phyloP scores from a whole-genome alignment of 441 rosid species.

The Erodium trifolium region DNA sequence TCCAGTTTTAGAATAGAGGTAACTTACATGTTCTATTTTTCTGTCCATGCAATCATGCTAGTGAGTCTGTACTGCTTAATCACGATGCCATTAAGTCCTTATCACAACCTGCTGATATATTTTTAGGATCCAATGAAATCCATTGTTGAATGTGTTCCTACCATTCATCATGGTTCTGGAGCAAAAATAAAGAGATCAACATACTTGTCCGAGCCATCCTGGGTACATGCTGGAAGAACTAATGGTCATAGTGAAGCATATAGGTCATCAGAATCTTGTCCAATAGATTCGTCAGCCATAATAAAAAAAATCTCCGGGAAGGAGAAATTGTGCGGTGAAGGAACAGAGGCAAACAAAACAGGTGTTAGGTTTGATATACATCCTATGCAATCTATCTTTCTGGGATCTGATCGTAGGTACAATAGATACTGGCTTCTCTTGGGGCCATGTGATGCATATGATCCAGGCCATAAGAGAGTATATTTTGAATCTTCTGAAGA shows the following conservation, averaged over 20 bases:
- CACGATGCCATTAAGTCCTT: background rate
- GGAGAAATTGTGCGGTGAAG: conserved; percentile 24
- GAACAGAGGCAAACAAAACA: conserved; percentile 26
- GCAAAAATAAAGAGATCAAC: conserved; percentile 78
- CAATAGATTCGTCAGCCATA: conserved; percentile 61
- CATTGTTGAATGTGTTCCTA: conserved; percentile 36
- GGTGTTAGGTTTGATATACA: conserved; percentile 37
- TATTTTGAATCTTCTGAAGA: conserved; percentile 98
- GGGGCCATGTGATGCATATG: conserved; percentile 76
- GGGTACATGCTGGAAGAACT: conserved; percentile 50
- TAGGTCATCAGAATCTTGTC: conserved; percentile 42
- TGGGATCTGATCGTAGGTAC: conserved; percentile 96
- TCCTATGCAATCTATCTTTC: conserved; percentile 77
- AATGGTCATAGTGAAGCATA: conserved; percentile 27
- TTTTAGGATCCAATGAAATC: conserved; percentile 49
- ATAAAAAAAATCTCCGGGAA: conserved; percentile 25
- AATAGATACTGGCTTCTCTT: conserved; percentile 97
- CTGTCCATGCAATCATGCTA: background rate
- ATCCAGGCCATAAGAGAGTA: conserved; percentile 91
- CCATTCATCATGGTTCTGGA: conserved; percentile 61
- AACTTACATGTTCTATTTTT: conserved; percentile 22
- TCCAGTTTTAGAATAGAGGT: conserved; percentile 78
- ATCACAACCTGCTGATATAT: conserved; percentile 4
- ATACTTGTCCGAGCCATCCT: conserved; percentile 47
- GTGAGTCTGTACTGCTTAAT: background rate